phyloP scores from a whole-genome alignment of 331 rosid species.

The Saraca asoca region DNA sequence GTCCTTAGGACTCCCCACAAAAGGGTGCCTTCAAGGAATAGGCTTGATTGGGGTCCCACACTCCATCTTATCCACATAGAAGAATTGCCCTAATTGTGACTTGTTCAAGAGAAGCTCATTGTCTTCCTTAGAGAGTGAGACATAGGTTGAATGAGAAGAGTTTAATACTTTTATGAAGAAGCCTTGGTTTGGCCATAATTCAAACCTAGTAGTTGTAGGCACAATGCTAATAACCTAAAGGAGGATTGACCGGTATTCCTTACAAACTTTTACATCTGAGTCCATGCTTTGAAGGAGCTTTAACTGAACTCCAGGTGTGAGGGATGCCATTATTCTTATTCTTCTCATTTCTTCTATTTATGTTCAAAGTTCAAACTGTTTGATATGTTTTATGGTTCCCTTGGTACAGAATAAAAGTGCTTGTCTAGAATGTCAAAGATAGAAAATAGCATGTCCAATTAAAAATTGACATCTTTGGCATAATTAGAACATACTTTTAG shows the following conservation, averaged over 20 bases:
- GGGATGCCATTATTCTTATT: conserved; percentile 70
- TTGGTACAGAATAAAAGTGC: background rate
- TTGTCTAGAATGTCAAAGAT: background rate
- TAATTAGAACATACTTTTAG: too few relatives aligned
- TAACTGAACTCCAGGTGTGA: conserved; percentile 75
- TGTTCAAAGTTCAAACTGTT: background rate
- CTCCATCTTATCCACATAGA: conserved; percentile 70
- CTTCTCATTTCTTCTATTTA: conserved; percentile 16
- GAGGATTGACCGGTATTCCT: conserved; percentile 83
- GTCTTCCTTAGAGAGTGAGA: conserved; percentile 75
- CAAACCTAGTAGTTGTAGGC: conserved; percentile 82
- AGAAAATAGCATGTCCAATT: background rate
- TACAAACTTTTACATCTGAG: conserved; percentile 66
- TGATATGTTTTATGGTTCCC: conserved; percentile 11
- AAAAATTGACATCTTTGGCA: too few relatives aligned
- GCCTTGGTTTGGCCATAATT: conserved; percentile 91
- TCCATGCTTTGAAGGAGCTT: conserved; percentile 83
- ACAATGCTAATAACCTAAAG: conserved; percentile 84
- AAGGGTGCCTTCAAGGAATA: conserved; percentile 77
- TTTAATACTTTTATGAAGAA: conserved; percentile 88
- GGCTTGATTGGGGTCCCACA: conserved; percentile 76
- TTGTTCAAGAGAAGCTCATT: conserved; percentile 79
- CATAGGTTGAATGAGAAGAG: conserved; percentile 88
- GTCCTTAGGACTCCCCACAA: conserved; percentile 86
- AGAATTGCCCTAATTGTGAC: conserved; percentile 91